phyloP scores from a whole-genome alignment of 1,284 basidiomycete genomes.

The Ganoderma sinense region DNA sequence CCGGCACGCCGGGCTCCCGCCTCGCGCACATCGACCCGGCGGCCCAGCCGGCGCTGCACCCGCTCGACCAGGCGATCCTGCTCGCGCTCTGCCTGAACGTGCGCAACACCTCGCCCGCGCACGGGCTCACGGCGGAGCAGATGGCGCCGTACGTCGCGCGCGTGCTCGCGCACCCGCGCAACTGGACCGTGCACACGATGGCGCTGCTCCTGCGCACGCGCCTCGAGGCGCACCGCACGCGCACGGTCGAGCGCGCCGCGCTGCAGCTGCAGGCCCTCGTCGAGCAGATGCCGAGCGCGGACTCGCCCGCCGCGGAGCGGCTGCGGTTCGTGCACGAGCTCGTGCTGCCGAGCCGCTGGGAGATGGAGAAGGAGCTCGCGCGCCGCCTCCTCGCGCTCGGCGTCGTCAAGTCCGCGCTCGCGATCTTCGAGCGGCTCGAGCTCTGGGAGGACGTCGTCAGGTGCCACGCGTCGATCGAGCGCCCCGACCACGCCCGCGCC shows the following conservation, averaged over 20 bases:
- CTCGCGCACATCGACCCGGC: conserved; percentile 81
- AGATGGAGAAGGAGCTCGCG: conserved; percentile 90
- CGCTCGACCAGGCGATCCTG: conserved; percentile 91
- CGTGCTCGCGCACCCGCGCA: conserved; percentile 85
- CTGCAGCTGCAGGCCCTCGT: conserved; percentile 93
- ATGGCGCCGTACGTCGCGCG: conserved; percentile 91
- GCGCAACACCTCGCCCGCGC: conserved; percentile 85
- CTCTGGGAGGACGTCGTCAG: conserved; percentile 97
- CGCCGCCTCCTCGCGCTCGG: conserved; percentile 83
- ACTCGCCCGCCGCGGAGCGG: conserved; percentile 75
- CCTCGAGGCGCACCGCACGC: conserved; percentile 84
- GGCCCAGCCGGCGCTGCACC: conserved; percentile 86
- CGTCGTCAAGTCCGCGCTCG: conserved; percentile 86
- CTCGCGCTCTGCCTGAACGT: conserved; percentile 91
- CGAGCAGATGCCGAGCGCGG: conserved; percentile 93
- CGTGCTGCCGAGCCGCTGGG: conserved; percentile 88
- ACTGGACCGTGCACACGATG: conserved; percentile 96
- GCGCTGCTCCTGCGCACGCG: conserved; percentile 90
- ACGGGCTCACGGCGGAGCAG: conserved; percentile 89
- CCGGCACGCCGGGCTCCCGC: conserved; percentile 47
- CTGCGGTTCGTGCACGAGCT: conserved; percentile 83
- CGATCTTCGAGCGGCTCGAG: conserved; percentile 91
- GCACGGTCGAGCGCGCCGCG: conserved; percentile 90
- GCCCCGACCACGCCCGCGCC: conserved; percentile 75
- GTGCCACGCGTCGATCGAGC: conserved; percentile 85